Evolutionary conservation across 305 asterid species (phyloP), one percentile per base, ranked within the genome.

Genomic region (Rubia tinctorum): DNA sequence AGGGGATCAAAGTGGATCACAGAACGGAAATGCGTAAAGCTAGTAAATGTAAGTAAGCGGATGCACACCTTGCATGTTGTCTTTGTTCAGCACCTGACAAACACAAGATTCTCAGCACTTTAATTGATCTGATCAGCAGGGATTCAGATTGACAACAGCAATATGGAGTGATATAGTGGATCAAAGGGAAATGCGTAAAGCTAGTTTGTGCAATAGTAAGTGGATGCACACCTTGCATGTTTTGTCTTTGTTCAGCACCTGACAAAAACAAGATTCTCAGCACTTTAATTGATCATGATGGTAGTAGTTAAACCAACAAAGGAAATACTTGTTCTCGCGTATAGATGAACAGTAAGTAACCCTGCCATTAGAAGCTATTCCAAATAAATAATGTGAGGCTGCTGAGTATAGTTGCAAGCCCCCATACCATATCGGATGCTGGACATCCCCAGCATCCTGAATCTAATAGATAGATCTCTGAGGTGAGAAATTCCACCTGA

Each of bases 1-100:
- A n/a, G n/a, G n/a, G n/a, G n/a, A n/a, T n/a, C n/a, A n/a, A n/a
- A n/a, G n/a, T n/a, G n/a, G n/a, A n/a, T n/a, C n/a, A n/a, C n/a
- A n/a, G n/a, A n/a, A n/a, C n/a, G n/a, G n/a, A n/a, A n/a, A n/a
- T n/a, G n/a, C n/a, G n/a, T n/a, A n/a, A n/a, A n/a, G n/a, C n/a
- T n/a, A n/a, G n/a, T n/a, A n/a, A n/a, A n/a, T n/a, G n/a, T n/a
- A n/a, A n/a, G n/a, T n/a, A n/a, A n/a, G n/a, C n/a, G n/a, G n/a
- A n/a, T n/a, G n/a, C n/a, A n/a, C n/a, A n/a, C n/a, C n/a, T n/a
- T n/a, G n/a, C n/a, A n/a, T n/a, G n/a, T n/a, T n/a, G n/a, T n/a
- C n/a, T n/a, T 82, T 89, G 93, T 86, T 95, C 99, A 81, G 95
- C 90, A 80, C 96, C 99, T 95, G 92, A 82, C 77, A 73, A 69